These are phyloP conservation scores for Mrakia hoshinonis DNA, from an alignment of 768 basidiomycete genomes.

Conservation along the genomic window DNA sequence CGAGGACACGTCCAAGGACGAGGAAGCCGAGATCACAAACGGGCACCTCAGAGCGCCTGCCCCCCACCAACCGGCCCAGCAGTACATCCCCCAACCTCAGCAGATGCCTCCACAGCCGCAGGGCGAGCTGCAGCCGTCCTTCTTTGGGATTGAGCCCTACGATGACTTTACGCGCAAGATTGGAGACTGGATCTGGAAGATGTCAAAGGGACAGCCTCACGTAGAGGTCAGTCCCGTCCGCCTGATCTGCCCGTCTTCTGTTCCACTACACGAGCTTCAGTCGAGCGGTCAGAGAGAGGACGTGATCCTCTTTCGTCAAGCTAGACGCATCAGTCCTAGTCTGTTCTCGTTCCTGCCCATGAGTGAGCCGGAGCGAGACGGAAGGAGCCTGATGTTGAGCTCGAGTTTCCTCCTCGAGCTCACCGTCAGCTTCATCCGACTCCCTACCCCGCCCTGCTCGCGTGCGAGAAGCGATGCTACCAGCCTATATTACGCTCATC, in stretches of 20 bases:
- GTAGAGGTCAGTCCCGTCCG: constrained; percentile 51
- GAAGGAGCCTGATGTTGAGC: not conserved
- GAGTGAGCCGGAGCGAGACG: not conserved
- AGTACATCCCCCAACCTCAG: not conserved
- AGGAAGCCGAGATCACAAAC: not conserved
- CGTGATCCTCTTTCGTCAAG: not conserved
- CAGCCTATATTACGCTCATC: too few species aligned
- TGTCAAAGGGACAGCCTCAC: constrained; percentile 47
- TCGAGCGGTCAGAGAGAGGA: not conserved
- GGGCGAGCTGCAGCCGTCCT: constrained; percentile 47
- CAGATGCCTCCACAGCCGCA: not conserved
- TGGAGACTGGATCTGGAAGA: constrained; percentile 65
- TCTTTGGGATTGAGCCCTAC: constrained; percentile 78
- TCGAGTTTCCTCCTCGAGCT: not conserved
- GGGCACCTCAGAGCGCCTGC: not conserved
- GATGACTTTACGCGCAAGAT: constrained; percentile 90
- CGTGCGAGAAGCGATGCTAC: too few species aligned
- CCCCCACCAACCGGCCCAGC: not conserved
- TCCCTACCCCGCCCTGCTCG: not conserved
- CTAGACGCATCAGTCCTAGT: too few species aligned
- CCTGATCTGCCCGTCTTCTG: too few species aligned
- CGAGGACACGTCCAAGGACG: not conserved
- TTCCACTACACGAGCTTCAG: too few species aligned
- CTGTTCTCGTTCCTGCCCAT: too few species aligned
- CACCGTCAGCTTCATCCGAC: not conserved